Base-by-base conservation (phyloP, 345 rosid species). In the Bretschneidera sinensis region DNA sequence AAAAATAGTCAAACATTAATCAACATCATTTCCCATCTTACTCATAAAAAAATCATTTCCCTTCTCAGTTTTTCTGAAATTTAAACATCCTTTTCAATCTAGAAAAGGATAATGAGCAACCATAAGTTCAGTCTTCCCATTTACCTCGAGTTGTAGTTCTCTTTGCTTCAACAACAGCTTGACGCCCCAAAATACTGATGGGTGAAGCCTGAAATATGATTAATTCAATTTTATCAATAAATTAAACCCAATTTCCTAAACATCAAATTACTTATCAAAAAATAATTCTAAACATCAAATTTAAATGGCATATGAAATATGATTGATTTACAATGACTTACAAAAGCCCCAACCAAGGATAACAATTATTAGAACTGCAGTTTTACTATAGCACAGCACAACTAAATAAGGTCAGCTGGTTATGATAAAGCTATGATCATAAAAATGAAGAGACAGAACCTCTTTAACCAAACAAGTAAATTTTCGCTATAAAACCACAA, bases 101-200 rank as follows among this genome's bases (percentile, higher is more conserved):
- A n/a, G n/a, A n/a, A n/a, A n/a, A n/a, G n/a, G n/a, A n/a, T 9
- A 39, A 9, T 4, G 15, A 39, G 15, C 45, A 39, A 5, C 4
- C 45, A 5, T 14, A 7, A 11, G 9, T 39, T 14, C 16, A 39
- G 2, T 39, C 49, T 51, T 62, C 76, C 53, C 53, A 57, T 53
- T 76, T 69, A 78, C 97, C 96, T 78, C 85, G 83, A 62, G 74
- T 69, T 23, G 78, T 81, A 34, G 84, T 74, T 78, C 83, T 84
- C 82, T 91, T 91, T 80, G 76, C 78, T 73, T 91, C 92, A 6
- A 91, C 62, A 57, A 74, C 74, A 50, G 86, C 94, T 74, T 73
- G 79, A 25, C 72, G 81, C 51, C 76, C 89, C 33, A 83, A 82
- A 23, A 91, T 69, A 1, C 55, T 76, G 60, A 91, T 35, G 2